Base-by-base conservation (phyloP, 1,284 basidiomycete species). In the Cutaneotrichosporon mucoides region DNA sequence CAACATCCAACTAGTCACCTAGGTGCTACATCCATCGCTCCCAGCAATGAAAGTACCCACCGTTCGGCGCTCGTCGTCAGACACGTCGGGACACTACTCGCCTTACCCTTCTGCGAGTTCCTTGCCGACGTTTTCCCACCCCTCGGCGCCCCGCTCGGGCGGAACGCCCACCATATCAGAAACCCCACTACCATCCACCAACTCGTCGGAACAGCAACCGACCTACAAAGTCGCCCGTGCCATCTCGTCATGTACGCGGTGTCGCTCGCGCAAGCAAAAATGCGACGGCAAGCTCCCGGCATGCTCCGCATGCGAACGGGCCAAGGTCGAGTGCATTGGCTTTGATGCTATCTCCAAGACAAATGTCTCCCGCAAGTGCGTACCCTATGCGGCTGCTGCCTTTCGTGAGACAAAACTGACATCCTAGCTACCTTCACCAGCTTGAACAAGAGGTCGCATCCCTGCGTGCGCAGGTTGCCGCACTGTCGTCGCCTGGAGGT, bases 291-390 rank as follows among this genome's bases (percentile, higher is more conserved):
- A 79, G 57, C 66, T 79, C 9, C 78, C 78, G 6, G 77, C 77
- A 10, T 79, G 78, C 65, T 69, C 65, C 42, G 73, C 72, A 44
- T 76, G 74, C 44, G 68, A 75, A 43, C 64, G 76, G 44, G 78
- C 78, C 41, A 77, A 78, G 51, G 78, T 79, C n/a, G 78, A 79
- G 56, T 79, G 78, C 66, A 76, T 79, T 16, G 78, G 78, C 11
- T 79, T 79, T 63, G 78, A 79, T 56, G 78, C 78, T 5, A 78
- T 79, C 41, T 73, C 71, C 40, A 79, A 79, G 65, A 77, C 76
- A n/a, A 79, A 79, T 59, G 73, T 79, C 7, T 78, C 76, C 1
- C 61, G 78, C 67, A 79, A 78, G 78, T 79, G 62, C 67, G 77
- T 70, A 37, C 48, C 16, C 10, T n/a, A 24, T 24, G 3, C 24